A percentile compares a stretch with the other conserved stretches of the same genome.
phyloP scores from a whole-genome alignment of 306 rosid genomes.

The Cicer bijugum region DNA sequence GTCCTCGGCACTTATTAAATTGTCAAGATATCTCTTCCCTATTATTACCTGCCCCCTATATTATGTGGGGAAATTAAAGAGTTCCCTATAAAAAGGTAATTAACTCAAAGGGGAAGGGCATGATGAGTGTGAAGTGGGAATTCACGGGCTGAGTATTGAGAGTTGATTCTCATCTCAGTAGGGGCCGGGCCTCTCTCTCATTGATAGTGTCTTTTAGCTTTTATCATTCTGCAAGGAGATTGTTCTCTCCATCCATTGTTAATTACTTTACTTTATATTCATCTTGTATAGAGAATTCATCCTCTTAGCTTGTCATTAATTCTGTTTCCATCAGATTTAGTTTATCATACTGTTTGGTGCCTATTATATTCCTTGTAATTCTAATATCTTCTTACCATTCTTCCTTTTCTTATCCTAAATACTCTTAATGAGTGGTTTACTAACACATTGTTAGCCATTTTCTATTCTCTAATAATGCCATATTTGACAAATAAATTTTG shows the following conservation, averaged over 20 bases:
- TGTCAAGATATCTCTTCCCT: background rate
- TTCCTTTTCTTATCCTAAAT: slow-evolving; percentile 3
- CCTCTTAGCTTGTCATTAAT: too few species aligned
- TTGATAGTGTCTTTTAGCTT: too few species aligned
- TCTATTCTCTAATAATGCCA: slow-evolving; percentile 10
- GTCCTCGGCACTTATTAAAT: background rate
- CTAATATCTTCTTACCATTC: background rate
- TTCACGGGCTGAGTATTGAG: background rate
- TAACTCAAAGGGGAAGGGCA: background rate
- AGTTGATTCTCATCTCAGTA: too few species aligned
- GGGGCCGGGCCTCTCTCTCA: too few species aligned
- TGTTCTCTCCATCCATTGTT: too few species aligned
- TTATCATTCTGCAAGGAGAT: too few species aligned
- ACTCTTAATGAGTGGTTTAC: background rate
- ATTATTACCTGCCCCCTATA: background rate
- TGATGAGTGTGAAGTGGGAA: background rate
- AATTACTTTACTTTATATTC: too few species aligned
- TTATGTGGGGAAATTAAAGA: background rate
- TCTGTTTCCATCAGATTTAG: too few species aligned
- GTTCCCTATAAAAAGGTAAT: background rate
- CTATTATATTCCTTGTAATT: background rate
- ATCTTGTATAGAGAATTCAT: too few species aligned
- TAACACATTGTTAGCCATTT: background rate
- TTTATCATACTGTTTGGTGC: too few species aligned
- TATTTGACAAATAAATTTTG: slow-evolving; percentile 17